Evolutionary conservation across 495 filamentous ascomycete genomes (phyloP), one percentile per base, ranked within the genome.

Genomic region (Neurospora sp.): DNA sequence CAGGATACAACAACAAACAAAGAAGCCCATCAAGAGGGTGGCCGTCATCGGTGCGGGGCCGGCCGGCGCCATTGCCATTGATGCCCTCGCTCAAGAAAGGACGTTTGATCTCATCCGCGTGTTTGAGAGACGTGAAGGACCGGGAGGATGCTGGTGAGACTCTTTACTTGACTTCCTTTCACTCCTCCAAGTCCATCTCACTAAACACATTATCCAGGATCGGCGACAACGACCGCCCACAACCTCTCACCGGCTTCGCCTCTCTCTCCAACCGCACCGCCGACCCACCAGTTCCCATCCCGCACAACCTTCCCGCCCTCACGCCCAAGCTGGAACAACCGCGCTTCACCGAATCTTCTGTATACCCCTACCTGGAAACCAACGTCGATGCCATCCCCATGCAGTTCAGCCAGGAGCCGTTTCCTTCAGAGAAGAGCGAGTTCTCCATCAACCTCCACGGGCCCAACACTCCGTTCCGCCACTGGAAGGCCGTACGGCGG

Each of bases 21-120:
- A 65, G 12, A 65, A 35, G 53, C 74, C 75, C 8, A 75, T 84
- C 37, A 88, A 86, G 76, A 81, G 84, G 27, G 83, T 90, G 12
- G 88, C 88, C 22, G 82, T 90, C 5, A 88, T 90, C 72, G 87
- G 88, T 10, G 82, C 86, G 2, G 87, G 88, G 3, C 88, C 88
- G 10, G 81, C 87, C 0, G 88, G 88, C 10, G 87, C 87, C 69
- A 89, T 89, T 76, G 78, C 88, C 0, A 80, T 88, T 4, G 86
- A 89, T 82, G 87, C 88, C 0, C 76, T 90, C 44, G 82, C 83
- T 27, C 82, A 87, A 73, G 88, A 90, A 74, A 81, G 86, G 70
- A 75, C 79, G 0, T 90, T 90, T 73, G 84, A 88, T 70, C 72
- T 82, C 8, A 86, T 89, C 69, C 84, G 87, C 31, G 87, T 89